Percentiles rank a stretch among this genome's conserved stretches.
These are phyloP conservation scores for Plectosphaerella sp. DNA, from an alignment of 2,329 filamentous ascomycete genomes.

Conservation along the genomic window DNA sequence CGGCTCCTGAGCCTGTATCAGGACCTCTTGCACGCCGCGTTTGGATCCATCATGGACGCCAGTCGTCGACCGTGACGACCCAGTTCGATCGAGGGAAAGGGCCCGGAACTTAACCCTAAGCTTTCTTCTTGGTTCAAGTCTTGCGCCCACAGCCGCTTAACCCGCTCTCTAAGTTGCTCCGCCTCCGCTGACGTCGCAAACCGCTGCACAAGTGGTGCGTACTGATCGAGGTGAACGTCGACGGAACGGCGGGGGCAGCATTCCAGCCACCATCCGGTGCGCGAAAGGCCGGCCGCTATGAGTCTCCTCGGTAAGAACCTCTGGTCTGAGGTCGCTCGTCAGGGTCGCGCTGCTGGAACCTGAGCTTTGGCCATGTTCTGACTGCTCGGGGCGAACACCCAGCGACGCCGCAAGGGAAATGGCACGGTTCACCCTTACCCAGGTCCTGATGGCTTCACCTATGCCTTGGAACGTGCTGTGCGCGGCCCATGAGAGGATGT, in stretches of 20 bases:
- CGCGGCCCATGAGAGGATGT: background rate
- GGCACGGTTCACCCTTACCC: conserved; percentile 6
- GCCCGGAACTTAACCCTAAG: conserved; percentile 98
- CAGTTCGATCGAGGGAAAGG: conserved; percentile 52
- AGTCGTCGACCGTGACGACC: conserved; percentile 34
- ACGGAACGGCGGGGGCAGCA: conserved; percentile 47
- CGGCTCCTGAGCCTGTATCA: conserved; percentile 59
- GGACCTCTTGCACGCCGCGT: conserved; percentile 45
- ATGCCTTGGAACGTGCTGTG: background rate
- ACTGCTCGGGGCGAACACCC: conserved; percentile 28
- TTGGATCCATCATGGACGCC: conserved; percentile 32
- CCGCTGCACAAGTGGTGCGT: conserved; percentile 47
- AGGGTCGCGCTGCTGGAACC: conserved; percentile 61
- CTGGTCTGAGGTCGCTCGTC: conserved; percentile 70
- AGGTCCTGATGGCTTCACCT: conserved; percentile 1
- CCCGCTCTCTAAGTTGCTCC: conserved; percentile 57
- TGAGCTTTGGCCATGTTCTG: conserved; percentile 45
- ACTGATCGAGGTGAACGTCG: conserved; percentile 24
- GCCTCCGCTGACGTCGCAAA: conserved; percentile 23
- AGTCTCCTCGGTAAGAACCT: conserved; percentile 73
- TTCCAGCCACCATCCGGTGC: conserved; percentile 53
- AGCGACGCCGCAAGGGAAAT: conserved; percentile 17
- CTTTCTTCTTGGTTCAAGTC: conserved; percentile 62
- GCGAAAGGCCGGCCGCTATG: conserved; percentile 64
- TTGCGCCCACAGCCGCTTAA: conserved; percentile 70